Conservation (phyloP, 129 eudicot species). For the Saposhnikovia divaricata region DNA sequence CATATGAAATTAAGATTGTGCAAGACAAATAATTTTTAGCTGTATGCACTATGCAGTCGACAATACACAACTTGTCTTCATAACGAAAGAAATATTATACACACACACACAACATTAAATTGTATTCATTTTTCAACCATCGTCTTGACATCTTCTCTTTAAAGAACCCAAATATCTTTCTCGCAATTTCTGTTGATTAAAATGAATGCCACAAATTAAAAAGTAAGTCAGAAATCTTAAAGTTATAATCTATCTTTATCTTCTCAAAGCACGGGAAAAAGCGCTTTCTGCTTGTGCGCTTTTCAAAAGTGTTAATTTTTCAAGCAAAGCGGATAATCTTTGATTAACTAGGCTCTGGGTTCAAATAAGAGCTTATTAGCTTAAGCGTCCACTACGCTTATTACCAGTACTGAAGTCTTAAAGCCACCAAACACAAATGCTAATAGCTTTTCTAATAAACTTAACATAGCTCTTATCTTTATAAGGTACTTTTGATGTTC, state of each 20-base stretch:
- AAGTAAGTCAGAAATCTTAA: not conserved
- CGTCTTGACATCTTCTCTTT: no score
- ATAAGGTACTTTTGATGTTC: not conserved
- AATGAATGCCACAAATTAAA: not conserved
- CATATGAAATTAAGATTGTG: not conserved
- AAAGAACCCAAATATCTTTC: not conserved
- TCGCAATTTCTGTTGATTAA: not conserved
- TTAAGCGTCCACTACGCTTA: not conserved
- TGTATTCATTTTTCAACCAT: not conserved
- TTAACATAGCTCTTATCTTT: not conserved
- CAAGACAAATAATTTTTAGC: not conserved
- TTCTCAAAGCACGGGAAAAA: not conserved
- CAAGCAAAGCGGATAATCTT: not conserved
- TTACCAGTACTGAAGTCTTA: not conserved
- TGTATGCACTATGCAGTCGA: not conserved
- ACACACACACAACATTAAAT: not conserved
- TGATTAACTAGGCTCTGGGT: not conserved
- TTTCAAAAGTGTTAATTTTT: not conserved
- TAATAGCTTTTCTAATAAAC: not conserved
- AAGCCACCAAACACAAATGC: not conserved
- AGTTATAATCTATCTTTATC: not conserved
- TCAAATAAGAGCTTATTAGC: not conserved
- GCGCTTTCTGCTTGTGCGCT: not conserved
- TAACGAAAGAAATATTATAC: not conserved
- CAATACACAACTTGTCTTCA: not conserved